Conservation (phyloP, 179 eudicot species). For the Silene coronaria region DNA sequence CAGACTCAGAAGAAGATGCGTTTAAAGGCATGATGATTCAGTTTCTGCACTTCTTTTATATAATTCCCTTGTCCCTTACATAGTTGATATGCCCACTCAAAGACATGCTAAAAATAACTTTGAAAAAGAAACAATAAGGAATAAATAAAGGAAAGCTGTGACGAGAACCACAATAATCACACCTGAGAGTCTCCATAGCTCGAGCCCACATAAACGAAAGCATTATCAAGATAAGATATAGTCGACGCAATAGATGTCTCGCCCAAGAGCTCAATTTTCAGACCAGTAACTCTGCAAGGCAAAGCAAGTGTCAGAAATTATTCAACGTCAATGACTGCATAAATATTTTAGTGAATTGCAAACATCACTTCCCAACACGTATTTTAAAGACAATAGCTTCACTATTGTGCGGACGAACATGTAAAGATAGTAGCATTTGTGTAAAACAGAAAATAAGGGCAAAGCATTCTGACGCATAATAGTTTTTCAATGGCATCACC, state of each 20-base stretch:
- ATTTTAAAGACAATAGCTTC: background rate
- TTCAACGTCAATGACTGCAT: background rate
- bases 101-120: background rate
- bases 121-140: background rate
- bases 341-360: background rate
- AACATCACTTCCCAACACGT: background rate
- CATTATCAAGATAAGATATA: slow-evolving; percentile 94
- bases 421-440: background rate
- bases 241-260: slow-evolving; percentile 93
- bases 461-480: background rate
- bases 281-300: slow-evolving; percentile 78
- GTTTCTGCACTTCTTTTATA: background rate
- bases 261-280: slow-evolving; percentile 93
- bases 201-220: slow-evolving; percentile 81
- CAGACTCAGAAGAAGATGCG: background rate
- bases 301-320: slow-evolving; percentile 17
- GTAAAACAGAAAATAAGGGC: background rate
- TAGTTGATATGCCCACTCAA: background rate
- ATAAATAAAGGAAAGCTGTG: background rate
- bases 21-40: background rate
- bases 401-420: background rate
- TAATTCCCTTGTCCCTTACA: background rate
- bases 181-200: slow-evolving; percentile 99
- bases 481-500: background rate
- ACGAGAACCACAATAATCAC: slow-evolving; percentile 14